A percentile compares a stretch with the other conserved stretches of the same genome.
Evolutionary conservation across 148 eudicot species (phyloP).

Genomic region (Amaranthus hypochondriacus): DNA sequence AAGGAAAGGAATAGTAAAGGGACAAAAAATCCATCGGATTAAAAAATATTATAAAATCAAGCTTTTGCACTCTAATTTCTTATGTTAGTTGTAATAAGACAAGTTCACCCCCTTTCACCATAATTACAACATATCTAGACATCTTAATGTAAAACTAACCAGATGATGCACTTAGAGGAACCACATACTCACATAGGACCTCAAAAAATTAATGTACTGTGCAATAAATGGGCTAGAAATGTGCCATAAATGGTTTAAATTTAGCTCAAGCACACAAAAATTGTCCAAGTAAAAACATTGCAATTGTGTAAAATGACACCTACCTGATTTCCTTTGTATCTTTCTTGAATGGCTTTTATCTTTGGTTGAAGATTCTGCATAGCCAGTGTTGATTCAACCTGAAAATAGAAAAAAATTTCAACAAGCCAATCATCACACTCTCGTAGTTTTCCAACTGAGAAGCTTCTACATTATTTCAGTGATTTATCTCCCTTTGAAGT

Average conservation of each 20-base stretch:
- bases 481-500: not conserved
- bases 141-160: not conserved
- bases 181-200: not conserved
- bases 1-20: not conserved
- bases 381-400: slow-evolving; percentile 97
- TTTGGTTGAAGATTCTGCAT: slow-evolving; percentile 99
- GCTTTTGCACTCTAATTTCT: not conserved
- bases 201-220: not conserved
- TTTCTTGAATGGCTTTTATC: slow-evolving; percentile 96
- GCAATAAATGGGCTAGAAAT: not conserved
- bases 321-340: slow-evolving; percentile 98
- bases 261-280: not conserved
- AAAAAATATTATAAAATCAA: not conserved
- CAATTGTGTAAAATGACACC: not conserved
- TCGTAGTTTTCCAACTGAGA: not conserved
- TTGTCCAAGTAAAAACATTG: not conserved
- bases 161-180: not conserved
- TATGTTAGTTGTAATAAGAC: not conserved
- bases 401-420: slow-evolving; percentile 17
- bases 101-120: not conserved
- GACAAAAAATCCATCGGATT: not conserved
- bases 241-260: not conserved
- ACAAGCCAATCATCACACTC: not conserved
- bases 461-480: not conserved
- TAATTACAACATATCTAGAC: not conserved